Percentiles rank a stretch among this genome's conserved stretches.
phyloP scores from a whole-genome alignment of 371 early-diverging fungal species.

The Saksenaea oblongispora region DNA sequence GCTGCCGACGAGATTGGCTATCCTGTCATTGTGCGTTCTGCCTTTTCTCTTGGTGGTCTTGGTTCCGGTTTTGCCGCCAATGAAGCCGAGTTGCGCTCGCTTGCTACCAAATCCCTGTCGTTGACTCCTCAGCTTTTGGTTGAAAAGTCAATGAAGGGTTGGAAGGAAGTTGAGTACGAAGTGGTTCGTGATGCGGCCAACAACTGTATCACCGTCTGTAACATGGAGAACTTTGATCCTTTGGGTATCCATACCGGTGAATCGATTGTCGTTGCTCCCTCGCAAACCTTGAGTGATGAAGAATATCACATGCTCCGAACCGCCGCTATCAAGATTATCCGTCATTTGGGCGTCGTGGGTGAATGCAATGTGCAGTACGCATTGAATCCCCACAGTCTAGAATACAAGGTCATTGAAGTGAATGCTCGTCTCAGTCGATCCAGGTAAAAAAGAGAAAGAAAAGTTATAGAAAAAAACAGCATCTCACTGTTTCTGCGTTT shows the following conservation, averaged over 20 bases:
- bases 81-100: slow-evolving; percentile 67
- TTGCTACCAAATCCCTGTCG: slow-evolving; percentile 80
- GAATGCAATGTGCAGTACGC: slow-evolving; percentile 98
- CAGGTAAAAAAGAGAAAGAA: slow-evolving; percentile 31
- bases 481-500: slow-evolving; percentile 6
- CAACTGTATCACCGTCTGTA: slow-evolving; percentile 97
- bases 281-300: slow-evolving; percentile 90
- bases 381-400: slow-evolving; percentile 81
- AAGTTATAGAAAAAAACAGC: neutral
- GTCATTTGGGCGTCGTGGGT: slow-evolving; percentile 95
- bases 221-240: slow-evolving; percentile 99
- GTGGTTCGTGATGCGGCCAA: slow-evolving; percentile 94
- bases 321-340: slow-evolving; percentile 91
- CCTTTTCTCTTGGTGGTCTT: slow-evolving; percentile 93
- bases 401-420: slow-evolving; percentile 94
- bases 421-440: slow-evolving; percentile 92
- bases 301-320: slow-evolving; percentile 95
- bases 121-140: slow-evolving; percentile 88
- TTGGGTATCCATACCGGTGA: slow-evolving; percentile 96
- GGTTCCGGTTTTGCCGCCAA: slow-evolving; percentile 94
- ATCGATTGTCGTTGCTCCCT: slow-evolving; percentile 95
- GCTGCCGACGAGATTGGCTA: slow-evolving; percentile 86
- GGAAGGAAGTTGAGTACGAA: slow-evolving; percentile 98
- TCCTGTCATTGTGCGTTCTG: slow-evolving; percentile 92
- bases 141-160: slow-evolving; percentile 95